These are phyloP conservation scores for Penicillium riverlandense DNA, from an alignment of 495 filamentous ascomycete species.

Conservation along the genomic window DNA sequence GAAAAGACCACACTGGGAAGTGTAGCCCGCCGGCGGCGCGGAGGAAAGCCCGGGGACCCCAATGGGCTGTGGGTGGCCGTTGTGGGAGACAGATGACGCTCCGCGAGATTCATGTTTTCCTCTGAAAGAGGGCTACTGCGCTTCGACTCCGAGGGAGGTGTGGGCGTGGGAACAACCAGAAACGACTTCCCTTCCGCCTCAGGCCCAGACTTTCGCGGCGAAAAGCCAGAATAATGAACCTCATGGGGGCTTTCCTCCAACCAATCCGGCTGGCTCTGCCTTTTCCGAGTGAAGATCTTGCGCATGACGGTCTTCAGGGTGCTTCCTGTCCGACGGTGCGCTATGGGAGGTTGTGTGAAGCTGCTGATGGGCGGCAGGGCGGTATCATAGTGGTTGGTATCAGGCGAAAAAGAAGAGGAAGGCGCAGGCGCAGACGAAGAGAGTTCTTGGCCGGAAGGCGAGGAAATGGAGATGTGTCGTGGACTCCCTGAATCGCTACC, in stretches of 20 bases:
- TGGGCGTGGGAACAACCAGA: constrained; percentile 12
- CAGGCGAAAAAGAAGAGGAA: constrained; percentile 9
- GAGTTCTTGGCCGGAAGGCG: constrained; percentile 10
- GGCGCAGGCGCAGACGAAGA: constrained; percentile 7
- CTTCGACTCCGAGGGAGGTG: constrained; percentile 12
- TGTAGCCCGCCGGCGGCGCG: constrained; percentile 31
- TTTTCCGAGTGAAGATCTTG: constrained; percentile 38
- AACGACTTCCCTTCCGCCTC: constrained; percentile 6
- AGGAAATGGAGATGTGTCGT: constrained; percentile 8
- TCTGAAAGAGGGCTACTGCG: constrained; percentile 20
- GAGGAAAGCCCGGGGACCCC: constrained; percentile 12
- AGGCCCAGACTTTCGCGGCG: constrained; percentile 1
- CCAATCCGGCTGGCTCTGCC: constrained; percentile 30
- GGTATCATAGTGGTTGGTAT: constrained; percentile 17
- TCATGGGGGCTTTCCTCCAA: constrained; percentile 21
- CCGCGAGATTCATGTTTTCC: constrained; percentile 12
- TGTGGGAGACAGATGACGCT: constrained; percentile 17
- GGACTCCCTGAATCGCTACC: constrained; percentile 12
- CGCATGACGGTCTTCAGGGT: constrained; percentile 42
- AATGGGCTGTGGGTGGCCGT: constrained; percentile 14
- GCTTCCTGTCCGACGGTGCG: constrained; percentile 36
- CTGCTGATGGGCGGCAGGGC: constrained; percentile 20
- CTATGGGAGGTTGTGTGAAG: constrained; percentile 10
- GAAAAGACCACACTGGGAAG: constrained; percentile 40
- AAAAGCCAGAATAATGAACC: constrained; percentile 3